Evolutionary conservation across 2,329 filamentous ascomycete genomes (phyloP).

Genomic region (Aspergillus clavatus): DNA sequence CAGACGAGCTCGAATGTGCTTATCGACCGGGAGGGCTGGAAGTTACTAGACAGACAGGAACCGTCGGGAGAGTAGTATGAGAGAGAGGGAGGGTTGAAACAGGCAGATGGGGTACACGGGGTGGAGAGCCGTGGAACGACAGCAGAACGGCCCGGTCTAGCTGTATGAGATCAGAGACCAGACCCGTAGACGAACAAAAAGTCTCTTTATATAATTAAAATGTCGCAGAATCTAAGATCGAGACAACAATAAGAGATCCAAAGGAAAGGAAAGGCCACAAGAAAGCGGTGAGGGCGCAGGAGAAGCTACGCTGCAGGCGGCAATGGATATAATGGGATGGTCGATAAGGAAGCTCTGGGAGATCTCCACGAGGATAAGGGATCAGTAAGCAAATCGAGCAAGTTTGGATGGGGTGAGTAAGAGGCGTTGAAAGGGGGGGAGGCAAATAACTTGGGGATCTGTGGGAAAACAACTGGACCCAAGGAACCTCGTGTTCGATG

Average conservation of each 20-base stretch:
- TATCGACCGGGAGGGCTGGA: conserved; percentile 10
- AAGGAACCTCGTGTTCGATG: conserved; percentile 18
- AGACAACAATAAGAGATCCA: neutral
- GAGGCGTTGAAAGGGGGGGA: conserved; percentile 2
- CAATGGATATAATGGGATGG: conserved; percentile 1
- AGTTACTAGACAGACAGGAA: conserved; percentile 11
- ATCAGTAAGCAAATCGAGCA: conserved; percentile 1
- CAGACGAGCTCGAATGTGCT: conserved; percentile 8
- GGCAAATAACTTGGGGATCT: conserved; percentile 11
- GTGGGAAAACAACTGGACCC: conserved; percentile 22
- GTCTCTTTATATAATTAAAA: neutral
- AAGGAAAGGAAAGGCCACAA: conserved; percentile 1
- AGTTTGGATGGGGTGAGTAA: conserved; percentile 11
- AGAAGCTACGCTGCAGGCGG: conserved; percentile 10
- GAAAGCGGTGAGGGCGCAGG: conserved; percentile 20
- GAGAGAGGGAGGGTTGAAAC: conserved; percentile 1
- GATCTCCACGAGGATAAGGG: neutral
- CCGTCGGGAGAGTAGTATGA: conserved; percentile 10
- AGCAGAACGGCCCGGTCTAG: conserved; percentile 5
- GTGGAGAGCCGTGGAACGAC: conserved; percentile 16
- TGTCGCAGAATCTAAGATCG: neutral
- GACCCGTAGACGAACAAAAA: neutral
- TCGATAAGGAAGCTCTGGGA: neutral
- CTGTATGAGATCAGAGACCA: conserved; percentile 2
- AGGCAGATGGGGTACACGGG: conserved; percentile 5